These are phyloP conservation scores for Colletotrichum ledebouriae DNA, from an alignment of 2,329 filamentous ascomycete genomes.

Conservation along the genomic window DNA sequence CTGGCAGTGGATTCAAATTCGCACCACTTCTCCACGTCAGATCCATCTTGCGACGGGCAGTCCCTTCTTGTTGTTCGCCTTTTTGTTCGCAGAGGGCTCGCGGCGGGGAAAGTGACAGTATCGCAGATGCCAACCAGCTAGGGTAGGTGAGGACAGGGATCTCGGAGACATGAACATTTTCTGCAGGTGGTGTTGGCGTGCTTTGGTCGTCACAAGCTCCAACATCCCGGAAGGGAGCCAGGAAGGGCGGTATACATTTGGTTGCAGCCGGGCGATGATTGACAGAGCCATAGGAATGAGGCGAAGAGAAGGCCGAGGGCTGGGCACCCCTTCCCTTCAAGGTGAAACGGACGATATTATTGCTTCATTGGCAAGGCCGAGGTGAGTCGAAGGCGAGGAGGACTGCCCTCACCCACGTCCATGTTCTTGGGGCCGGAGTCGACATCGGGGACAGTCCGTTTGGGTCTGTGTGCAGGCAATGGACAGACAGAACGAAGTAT, in stretches of 20 bases:
- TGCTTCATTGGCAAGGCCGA: slow-evolving; percentile 35
- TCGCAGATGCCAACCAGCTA: no score
- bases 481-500: no score
- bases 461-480: slow-evolving; percentile 6
- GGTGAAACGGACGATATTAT: slow-evolving; percentile 36
- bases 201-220: slow-evolving; percentile 6
- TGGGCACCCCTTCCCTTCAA: slow-evolving; percentile 27
- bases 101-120: no score
- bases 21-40: no score
- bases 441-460: slow-evolving; percentile 6
- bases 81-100: no score
- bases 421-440: slow-evolving; percentile 19
- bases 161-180: slow-evolving; percentile 29
- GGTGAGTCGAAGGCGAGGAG: slow-evolving; percentile 18
- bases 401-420: slow-evolving; percentile 11
- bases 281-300: slow-evolving; percentile 19
- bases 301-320: slow-evolving; percentile 27
- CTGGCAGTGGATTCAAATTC: no score
- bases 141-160: no score
- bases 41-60: slow-evolving; percentile 33
- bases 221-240: slow-evolving; percentile 21
- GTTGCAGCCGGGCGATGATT: slow-evolving; percentile 17
- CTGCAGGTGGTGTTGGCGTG: slow-evolving; percentile 21
- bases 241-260: slow-evolving; percentile 16
- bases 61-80: no score